A percentile compares a stretch with the other conserved stretches of the same genome.
Conservation (phyloP, 768 basidiomycete genomes). For the Suillus clintonianus region DNA sequence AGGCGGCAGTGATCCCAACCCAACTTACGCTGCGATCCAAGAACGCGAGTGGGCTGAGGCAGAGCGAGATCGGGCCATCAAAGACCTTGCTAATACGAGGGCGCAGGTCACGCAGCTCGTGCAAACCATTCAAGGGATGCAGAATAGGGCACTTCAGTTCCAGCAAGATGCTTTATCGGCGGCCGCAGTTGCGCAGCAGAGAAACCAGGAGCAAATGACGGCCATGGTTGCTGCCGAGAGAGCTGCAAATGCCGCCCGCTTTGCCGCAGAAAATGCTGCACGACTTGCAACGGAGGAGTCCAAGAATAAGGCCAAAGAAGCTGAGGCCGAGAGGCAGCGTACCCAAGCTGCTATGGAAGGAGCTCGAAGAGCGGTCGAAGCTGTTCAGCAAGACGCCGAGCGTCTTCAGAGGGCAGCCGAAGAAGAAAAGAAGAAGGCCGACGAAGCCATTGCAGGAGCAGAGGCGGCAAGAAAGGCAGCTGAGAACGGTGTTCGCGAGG, state of each 20-base stretch:
- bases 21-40: background rate
- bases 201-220: background rate
- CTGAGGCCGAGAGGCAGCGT: background rate
- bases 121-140: background rate
- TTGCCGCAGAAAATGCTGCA: background rate
- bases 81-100: background rate
- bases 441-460: background rate
- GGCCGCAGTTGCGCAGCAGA: background rate
- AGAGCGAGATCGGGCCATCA: background rate
- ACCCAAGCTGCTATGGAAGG: background rate
- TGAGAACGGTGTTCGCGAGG: background rate
- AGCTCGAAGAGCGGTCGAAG: background rate
- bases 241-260: background rate
- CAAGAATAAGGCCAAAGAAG: background rate
- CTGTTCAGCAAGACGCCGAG: background rate
- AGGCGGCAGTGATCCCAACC: background rate
- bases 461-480: background rate
- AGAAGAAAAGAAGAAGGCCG: conserved; percentile 7
- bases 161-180: background rate
- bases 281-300: background rate
- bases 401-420: background rate
- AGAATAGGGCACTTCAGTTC: background rate
- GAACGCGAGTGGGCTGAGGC: background rate
- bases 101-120: background rate
- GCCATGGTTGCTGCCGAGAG: conserved; percentile 4